A percentile compares a stretch with the other conserved stretches of the same genome.
These are phyloP conservation scores for Naganishia antarctica DNA, from an alignment of 768 basidiomycete genomes.

Conservation along the genomic window DNA sequence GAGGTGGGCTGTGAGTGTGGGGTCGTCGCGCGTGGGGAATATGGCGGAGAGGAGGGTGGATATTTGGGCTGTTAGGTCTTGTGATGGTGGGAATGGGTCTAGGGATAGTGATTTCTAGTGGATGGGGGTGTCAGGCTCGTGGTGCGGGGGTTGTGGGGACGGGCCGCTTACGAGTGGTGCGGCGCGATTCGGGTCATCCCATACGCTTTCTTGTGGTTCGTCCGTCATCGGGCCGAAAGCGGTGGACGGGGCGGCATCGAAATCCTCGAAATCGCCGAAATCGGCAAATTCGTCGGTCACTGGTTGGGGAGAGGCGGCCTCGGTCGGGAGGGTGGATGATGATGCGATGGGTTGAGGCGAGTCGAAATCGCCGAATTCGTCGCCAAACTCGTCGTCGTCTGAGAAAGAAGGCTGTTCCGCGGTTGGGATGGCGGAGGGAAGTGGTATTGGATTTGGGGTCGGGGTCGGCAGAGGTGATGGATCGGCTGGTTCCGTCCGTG, in stretches of 20 bases:
- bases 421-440: neutral
- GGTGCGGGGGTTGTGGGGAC: neutral
- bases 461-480: neutral
- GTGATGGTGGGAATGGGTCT: slow-evolving; percentile 59
- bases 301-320: too few species aligned
- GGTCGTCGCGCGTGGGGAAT: slow-evolving; percentile 53
- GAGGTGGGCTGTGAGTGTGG: slow-evolving; percentile 52
- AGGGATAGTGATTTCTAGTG: slow-evolving; percentile 65
- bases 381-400: slow-evolving; percentile 5
- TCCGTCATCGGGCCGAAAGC: too few species aligned
- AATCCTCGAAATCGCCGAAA: slow-evolving; percentile 61
- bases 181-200: slow-evolving; percentile 34
- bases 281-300: slow-evolving; percentile 35
- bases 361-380: slow-evolving; percentile 12
- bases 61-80: slow-evolving; percentile 62
- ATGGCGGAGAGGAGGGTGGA: slow-evolving; percentile 63
- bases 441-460: too few species aligned
- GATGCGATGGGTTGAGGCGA: neutral
- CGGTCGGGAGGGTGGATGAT: neutral
- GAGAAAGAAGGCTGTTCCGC: neutral
- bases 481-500: too few species aligned
- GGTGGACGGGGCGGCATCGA: slow-evolving; percentile 52
- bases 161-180: slow-evolving; percentile 10
- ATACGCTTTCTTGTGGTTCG: slow-evolving; percentile 31
- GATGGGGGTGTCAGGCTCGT: slow-evolving; percentile 37